Evolutionary conservation across 495 filamentous ascomycete genomes (phyloP), one percentile per base, ranked within the genome.

Genomic region (Cercophora sp.): DNA sequence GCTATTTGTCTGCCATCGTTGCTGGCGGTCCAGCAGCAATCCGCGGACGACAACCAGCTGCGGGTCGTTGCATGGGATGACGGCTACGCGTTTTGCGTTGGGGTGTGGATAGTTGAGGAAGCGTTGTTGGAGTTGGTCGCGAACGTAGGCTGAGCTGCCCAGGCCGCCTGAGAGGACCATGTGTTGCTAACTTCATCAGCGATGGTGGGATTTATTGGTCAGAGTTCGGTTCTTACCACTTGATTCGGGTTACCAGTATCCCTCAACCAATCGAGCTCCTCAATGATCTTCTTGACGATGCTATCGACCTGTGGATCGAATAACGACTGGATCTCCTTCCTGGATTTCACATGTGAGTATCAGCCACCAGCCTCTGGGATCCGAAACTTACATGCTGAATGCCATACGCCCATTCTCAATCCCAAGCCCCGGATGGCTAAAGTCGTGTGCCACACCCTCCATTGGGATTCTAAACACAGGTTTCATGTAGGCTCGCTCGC

Each of bases 91-190:
- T 5, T 62, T 58, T 2, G 70, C 69, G 52, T 73, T 73, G 5
- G 70, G 66, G 52, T 69, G 65, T 1, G 55, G 51, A 6, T 60
- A 56, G 5, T 54, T 57, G 10, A 54, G 63, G 54, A 75, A 78
- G 20, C 63, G 62, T 6, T 74, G 58, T 20, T 73, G 51, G 8
- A 82, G 66, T 6, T 69, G 57, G 32, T 75, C 62, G 29, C 70
- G 62, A 3, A 87, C 73, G 54, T 87, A 86, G n/a, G 74, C 66
- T 0, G 81, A 85, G 58, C 82, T 84, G 10, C 83, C 82, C 4
- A 86, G 76, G 2, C 84, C 84, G 4, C 84, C 84, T 0, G 82
- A 85, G 5, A 87, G 68, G 4, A 87, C 72, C 25, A 85, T 67
- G 50, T 83, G 77, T 26, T 60, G 66, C 75, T 79, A 42, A 2